Evolutionary conservation across 2,329 filamentous ascomycete genomes (phyloP).

Genomic region (Monascus ruber): DNA sequence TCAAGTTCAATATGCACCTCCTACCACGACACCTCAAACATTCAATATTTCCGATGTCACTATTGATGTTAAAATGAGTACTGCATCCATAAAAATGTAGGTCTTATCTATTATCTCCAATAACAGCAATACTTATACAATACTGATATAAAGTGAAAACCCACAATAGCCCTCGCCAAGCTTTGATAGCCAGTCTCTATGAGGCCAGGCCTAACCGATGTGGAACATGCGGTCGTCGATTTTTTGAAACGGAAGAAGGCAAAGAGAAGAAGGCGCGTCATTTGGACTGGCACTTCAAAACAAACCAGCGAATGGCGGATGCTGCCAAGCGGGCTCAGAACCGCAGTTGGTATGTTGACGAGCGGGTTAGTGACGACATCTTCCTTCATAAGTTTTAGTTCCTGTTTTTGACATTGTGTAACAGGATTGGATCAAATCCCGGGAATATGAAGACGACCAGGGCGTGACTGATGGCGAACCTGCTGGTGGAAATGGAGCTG

Average conservation of each 20-base stretch:
- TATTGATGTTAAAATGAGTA: slow-evolving; percentile 44
- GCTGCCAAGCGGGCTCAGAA: slow-evolving; percentile 77
- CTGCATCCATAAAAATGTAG: slow-evolving; percentile 63
- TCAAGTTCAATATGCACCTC: slow-evolving; percentile 25
- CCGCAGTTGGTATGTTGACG: slow-evolving; percentile 89
- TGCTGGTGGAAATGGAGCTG: slow-evolving; percentile 29
- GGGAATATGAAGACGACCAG: slow-evolving; percentile 62
- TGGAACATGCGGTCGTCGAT: slow-evolving; percentile 81
- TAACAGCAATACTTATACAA: background rate
- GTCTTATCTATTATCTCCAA: slow-evolving; percentile 19
- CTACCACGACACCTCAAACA: slow-evolving; percentile 23
- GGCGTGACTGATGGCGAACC: slow-evolving; percentile 31
- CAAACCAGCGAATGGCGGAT: slow-evolving; percentile 79
- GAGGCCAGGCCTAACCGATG: slow-evolving; percentile 77
- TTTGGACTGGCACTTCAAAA: slow-evolving; percentile 96
- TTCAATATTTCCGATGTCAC: slow-evolving; percentile 13
- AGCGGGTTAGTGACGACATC: slow-evolving; percentile 49
- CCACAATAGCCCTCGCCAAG: slow-evolving; percentile 53
- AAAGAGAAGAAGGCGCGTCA: slow-evolving; percentile 79
- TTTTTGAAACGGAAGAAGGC: slow-evolving; percentile 64
- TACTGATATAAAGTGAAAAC: background rate
- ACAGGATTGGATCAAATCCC: slow-evolving; percentile 80
- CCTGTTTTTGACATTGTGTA: slow-evolving; percentile 10
- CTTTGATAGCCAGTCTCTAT: slow-evolving; percentile 64
- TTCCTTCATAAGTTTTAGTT: slow-evolving; percentile 1